Conservation (phyloP, 176 grass and related monocot species). For the Raddia guianensis region DNA sequence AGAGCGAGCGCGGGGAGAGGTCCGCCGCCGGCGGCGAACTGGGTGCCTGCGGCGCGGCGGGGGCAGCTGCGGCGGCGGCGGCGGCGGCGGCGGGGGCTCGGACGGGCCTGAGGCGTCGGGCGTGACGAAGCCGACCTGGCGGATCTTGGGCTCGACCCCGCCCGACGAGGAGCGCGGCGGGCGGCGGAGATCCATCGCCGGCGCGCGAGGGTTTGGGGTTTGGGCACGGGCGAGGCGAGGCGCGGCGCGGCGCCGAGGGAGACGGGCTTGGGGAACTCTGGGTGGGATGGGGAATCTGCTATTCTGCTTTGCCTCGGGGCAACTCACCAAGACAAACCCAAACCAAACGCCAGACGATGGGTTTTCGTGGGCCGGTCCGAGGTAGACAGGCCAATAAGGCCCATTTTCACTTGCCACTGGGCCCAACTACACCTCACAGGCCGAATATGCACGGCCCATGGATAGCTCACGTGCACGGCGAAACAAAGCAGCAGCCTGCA, state of each 20-base stretch:
- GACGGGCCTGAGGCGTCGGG: constrained; percentile 42
- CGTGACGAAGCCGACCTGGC: constrained; percentile 87
- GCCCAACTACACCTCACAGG: too few species aligned
- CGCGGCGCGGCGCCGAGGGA: too few species aligned
- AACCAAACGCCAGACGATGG: too few species aligned
- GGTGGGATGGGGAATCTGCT: neutral
- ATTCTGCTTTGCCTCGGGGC: neutral
- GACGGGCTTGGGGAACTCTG: too few species aligned
- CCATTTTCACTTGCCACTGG: too few species aligned
- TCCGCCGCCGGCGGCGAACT: constrained; percentile 21
- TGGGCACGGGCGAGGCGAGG: constrained; percentile 14
- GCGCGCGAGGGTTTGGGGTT: constrained; percentile 33
- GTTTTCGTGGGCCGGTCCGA: too few species aligned
- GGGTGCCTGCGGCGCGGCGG: neutral
- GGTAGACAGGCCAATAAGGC: too few species aligned
- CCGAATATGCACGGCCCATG: too few species aligned
- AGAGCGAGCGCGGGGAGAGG: constrained; percentile 54
- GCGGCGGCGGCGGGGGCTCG: constrained; percentile 20
- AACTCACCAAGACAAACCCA: too few species aligned
- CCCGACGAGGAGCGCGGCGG: constrained; percentile 53
- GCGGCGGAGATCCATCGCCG: constrained; percentile 68
- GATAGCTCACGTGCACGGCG: too few species aligned
- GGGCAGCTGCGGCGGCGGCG: neutral
- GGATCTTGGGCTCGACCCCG: constrained; percentile 76
- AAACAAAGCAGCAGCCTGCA: too few species aligned